These are phyloP conservation scores for Acer yangbiense DNA, from an alignment of 345 rosid species.

Conservation along the genomic window DNA sequence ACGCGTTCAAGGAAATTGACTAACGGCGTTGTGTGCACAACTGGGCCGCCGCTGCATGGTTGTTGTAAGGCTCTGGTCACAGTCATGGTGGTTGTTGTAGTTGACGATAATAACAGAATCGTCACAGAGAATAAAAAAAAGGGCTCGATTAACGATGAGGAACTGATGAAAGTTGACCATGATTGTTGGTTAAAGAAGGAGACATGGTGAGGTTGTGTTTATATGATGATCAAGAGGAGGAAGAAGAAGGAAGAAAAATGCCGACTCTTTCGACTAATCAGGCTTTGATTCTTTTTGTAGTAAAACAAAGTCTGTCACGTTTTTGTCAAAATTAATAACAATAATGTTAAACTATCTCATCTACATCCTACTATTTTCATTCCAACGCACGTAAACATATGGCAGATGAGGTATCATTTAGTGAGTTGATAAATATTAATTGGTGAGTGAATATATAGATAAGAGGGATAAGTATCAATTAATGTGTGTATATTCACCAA, in stretches of 20 bases:
- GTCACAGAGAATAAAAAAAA: background rate
- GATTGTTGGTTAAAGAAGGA: background rate
- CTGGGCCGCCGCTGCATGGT: slow-evolving; percentile 25
- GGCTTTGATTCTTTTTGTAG: background rate
- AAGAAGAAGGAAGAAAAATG: background rate
- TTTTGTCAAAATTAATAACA: too few relatives aligned
- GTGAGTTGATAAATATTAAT: too few relatives aligned
- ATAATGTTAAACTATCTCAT: too few relatives aligned
- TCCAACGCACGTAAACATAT: too few relatives aligned
- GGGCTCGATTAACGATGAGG: background rate
- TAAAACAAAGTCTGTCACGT: background rate
- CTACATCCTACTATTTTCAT: too few relatives aligned
- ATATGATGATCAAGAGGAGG: background rate
- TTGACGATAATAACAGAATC: background rate
- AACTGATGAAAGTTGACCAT: background rate
- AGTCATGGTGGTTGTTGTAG: background rate
- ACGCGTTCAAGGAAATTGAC: slow-evolving; percentile 66
- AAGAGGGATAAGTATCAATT: too few relatives aligned
- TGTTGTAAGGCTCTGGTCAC: background rate
- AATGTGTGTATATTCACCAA: too few relatives aligned
- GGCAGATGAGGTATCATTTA: too few relatives aligned
- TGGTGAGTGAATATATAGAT: too few relatives aligned
- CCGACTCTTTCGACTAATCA: background rate
- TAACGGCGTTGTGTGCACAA: slow-evolving; percentile 39
- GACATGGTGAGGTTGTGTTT: background rate